These are phyloP conservation scores for Gossypium sturtianum DNA, from an alignment of 345 rosid species.

Conservation along the genomic window DNA sequence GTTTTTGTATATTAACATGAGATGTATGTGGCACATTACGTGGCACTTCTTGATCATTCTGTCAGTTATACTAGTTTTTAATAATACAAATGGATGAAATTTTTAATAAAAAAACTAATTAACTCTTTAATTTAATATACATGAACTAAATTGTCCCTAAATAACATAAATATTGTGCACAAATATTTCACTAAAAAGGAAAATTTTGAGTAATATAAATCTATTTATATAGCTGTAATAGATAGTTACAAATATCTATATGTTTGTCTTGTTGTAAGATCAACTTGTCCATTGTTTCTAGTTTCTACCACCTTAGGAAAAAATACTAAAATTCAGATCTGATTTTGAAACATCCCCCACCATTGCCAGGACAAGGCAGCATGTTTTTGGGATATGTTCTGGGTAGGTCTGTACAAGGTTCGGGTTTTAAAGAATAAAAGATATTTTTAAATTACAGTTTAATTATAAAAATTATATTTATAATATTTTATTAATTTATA, in stretches of 20 bases:
- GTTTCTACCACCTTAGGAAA: background rate
- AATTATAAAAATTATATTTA: too few relatives aligned
- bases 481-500: too few relatives aligned
- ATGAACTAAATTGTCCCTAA: fast-evolving
- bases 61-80: fast-evolving
- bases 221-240: background rate
- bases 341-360: constrained; percentile 15
- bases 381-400: background rate
- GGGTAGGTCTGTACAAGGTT: too few relatives aligned
- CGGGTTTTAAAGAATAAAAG: too few relatives aligned
- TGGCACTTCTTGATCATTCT: fast-evolving
- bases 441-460: too few relatives aligned
- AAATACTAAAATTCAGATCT: constrained; percentile 14
- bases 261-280: background rate
- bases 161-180: too few relatives aligned
- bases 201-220: too few relatives aligned
- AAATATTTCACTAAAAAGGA: too few relatives aligned
- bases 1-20: fast-evolving
- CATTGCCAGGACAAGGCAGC: constrained; percentile 24
- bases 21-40: fast-evolving
- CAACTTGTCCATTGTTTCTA: background rate
- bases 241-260: background rate
- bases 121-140: too few relatives aligned
- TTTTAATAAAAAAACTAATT: too few relatives aligned
- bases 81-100: fast-evolving